Conservation (phyloP, 768 basidiomycete genomes). For the Boletellus sp. region DNA sequence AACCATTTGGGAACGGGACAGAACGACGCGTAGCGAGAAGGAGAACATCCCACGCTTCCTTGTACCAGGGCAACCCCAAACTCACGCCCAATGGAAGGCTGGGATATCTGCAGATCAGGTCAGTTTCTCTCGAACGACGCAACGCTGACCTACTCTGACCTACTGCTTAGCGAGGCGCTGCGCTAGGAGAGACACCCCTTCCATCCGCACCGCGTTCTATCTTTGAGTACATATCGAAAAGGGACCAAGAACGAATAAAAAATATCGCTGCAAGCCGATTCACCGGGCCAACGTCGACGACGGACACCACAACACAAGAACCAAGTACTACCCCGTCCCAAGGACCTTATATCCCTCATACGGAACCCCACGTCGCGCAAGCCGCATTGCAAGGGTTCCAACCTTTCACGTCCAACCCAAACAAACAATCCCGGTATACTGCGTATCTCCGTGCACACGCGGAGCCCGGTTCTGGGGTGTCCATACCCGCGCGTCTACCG, state of each 20-base stretch:
- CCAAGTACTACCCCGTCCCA: slow-evolving; percentile 25
- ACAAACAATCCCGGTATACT: slow-evolving; percentile 82
- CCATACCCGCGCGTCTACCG: slow-evolving; percentile 50
- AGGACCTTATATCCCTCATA: slow-evolving; percentile 48
- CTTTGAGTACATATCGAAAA: slow-evolving; percentile 92
- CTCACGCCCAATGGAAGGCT: slow-evolving; percentile 52
- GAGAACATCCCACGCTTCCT: slow-evolving; percentile 37
- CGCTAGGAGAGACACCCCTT: slow-evolving; percentile 79
- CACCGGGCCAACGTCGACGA: slow-evolving; percentile 18
- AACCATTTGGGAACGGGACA: slow-evolving; percentile 62
- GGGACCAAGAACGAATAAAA: slow-evolving; percentile 83
- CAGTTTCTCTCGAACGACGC: slow-evolving; percentile 20
- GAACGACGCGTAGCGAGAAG: slow-evolving; percentile 38
- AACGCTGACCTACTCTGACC: slow-evolving; percentile 3
- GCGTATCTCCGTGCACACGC: slow-evolving; percentile 78
- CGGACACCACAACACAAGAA: slow-evolving; percentile 25
- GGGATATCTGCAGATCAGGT: slow-evolving; percentile 74
- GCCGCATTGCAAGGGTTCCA: slow-evolving; percentile 88
- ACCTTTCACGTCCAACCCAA: slow-evolving; percentile 73
- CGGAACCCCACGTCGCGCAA: slow-evolving; percentile 77
- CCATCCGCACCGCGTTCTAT: slow-evolving; percentile 73
- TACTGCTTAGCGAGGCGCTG: slow-evolving; percentile 62
- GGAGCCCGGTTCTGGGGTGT: slow-evolving; percentile 37
- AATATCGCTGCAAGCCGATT: slow-evolving; percentile 42
- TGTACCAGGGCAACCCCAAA: slow-evolving; percentile 23